Base-by-base conservation (phyloP, 2,329 filamentous ascomycete genomes). In the Teratosphaeriaceae sp. region DNA sequence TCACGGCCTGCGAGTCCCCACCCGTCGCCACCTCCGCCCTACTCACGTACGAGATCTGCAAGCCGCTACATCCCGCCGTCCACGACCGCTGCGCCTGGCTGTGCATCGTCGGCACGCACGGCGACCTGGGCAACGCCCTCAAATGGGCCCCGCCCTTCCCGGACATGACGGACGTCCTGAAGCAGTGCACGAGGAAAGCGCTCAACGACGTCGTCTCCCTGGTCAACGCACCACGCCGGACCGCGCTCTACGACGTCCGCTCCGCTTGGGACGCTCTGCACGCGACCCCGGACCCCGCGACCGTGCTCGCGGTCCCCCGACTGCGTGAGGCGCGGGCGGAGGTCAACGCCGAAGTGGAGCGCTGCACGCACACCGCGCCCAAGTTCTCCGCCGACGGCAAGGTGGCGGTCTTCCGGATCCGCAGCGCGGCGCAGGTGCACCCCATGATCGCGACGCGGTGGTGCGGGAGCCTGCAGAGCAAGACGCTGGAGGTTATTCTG, bases 91-190 rank as follows among this genome's bases (percentile, higher is more conserved):
- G 77, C 51, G 75, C 72, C 29, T 84, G 80, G 74, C 67, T 84
- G 1, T 80, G 78, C 42, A 71, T 72, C 2, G 46, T 84, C 49
- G 82, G 82, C 7, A 84, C 80, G 0, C 78, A 83, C 48, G 80
- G 80, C 2, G 81, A 85, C 49, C 66, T 85, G 0, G 80, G 80
- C 12, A 82, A 75, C 29, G 72, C 72, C 0, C 49, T 84, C 13
- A 84, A 82, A 56, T 84, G 81, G 81, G 65, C 76, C 18, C 70
- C 73, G 0, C 81, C 81, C 0, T 84, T 85, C 48, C 81, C 81
- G 1, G 76, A 83, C 47, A 82, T 84, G 78, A 69, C 66, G 15
- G 59, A 68, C 1, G 74, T 74, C 0, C 77, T 84, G 51, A 82
- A 82, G 51, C 64, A 59, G 12, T 69, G 81, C 52, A 76, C 77